Percentiles rank a stretch among this genome's conserved stretches.
Evolutionary conservation across 75 land plant species (phyloP).

Genomic region (Sequoiadendron giganteum): DNA sequence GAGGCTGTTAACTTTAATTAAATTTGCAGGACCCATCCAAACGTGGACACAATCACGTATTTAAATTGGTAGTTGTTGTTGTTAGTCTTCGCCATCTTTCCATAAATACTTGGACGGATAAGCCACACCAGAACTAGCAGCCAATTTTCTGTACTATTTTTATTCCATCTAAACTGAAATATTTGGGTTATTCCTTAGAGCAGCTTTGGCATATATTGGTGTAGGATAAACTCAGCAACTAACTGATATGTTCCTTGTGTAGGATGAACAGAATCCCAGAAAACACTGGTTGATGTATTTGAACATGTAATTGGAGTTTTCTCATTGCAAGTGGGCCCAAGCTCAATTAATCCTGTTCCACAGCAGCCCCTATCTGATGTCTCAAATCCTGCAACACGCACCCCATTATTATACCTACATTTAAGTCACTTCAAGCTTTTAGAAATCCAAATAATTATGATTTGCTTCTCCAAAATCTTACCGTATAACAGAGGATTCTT

Average conservation of each 20-base stretch:
- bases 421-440: too few relatives aligned
- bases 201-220: not conserved
- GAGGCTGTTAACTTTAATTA: too few relatives aligned
- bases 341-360: conserved; percentile 22
- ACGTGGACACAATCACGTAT: too few relatives aligned
- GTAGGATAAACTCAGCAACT: not conserved
- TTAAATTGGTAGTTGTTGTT: too few relatives aligned
- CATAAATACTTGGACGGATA: too few relatives aligned
- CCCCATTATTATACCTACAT: too few relatives aligned
- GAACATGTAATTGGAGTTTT: conserved; percentile 13
- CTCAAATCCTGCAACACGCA: conserved; percentile 10
- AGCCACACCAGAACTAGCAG: too few relatives aligned
- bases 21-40: too few relatives aligned
- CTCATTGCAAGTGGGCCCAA: conserved; percentile 15
- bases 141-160: too few relatives aligned
- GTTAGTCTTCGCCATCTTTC: too few relatives aligned
- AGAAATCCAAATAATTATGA: too few relatives aligned
- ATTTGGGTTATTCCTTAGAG: not conserved
- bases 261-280: not conserved
- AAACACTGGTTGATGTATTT: not conserved
- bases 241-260: not conserved
- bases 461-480: not conserved
- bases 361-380: conserved; percentile 24
- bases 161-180: too few relatives aligned
- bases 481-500: conserved; percentile 44